Evolutionary conservation across 371 early-diverging fungal genomes (phyloP).

Genomic region (Coemansia sp.): DNA sequence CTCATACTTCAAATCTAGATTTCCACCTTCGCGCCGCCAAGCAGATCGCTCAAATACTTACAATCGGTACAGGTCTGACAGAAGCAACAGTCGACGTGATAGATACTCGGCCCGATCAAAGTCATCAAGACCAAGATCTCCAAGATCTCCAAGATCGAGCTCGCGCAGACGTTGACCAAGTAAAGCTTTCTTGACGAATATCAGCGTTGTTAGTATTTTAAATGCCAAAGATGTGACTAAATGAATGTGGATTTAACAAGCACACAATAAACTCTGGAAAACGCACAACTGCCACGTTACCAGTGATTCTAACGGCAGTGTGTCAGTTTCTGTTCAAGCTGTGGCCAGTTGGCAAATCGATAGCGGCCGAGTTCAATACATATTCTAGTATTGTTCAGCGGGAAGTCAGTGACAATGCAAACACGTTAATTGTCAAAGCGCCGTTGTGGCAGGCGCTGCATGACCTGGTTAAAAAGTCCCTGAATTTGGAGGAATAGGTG

Average conservation of each 20-base stretch:
- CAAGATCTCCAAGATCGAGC: constrained; percentile 14
- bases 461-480: not conserved
- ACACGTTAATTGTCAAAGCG: constrained; percentile 29
- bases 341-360: constrained; percentile 43
- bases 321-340: constrained; percentile 1
- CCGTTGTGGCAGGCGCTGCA: constrained; percentile 21
- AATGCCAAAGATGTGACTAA: too few species aligned
- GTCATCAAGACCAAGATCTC: not conserved
- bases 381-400: constrained; percentile 25
- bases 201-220: too few species aligned
- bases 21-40: not conserved
- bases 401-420: constrained; percentile 20
- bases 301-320: constrained; percentile 2
- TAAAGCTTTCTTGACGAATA: constrained; percentile 1
- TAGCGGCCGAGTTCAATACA: constrained; percentile 29
- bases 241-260: too few species aligned
- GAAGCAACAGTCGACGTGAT: not conserved
- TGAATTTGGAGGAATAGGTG: too few species aligned
- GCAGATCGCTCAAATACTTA: not conserved
- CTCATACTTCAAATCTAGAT: not conserved
- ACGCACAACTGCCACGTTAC: constrained; percentile 18
- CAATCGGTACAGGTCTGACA: not conserved
- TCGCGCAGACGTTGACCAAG: not conserved
- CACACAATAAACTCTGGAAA: too few species aligned
- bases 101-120: not conserved